Evolutionary conservation across 192 early-diverging fungal species (phyloP), one percentile per base, ranked within the genome.

Genomic region (Rhizophagus sp.): DNA sequence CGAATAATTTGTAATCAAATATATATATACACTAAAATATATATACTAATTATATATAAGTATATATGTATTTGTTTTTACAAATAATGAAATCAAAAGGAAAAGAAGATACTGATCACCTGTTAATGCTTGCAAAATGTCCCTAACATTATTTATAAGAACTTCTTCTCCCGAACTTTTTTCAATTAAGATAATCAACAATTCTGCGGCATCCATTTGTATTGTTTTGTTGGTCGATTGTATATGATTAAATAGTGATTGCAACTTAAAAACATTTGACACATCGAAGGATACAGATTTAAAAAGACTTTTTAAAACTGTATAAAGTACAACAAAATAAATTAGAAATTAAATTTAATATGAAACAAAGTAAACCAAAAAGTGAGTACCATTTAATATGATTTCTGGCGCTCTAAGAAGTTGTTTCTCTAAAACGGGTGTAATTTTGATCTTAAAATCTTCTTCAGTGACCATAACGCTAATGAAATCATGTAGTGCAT

Each of bases 351-450:
- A 30, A 2, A 34, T 33, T 17, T 75, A 1, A 41, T 77, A 39
- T 76, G 61, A 33, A 19, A 49, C 6, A 15, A 34, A 17, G 24
- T 41, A 62, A 57, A 49, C 13, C 1, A 30, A 49, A 50, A 47
- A 67, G n/a, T 66, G 52, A 65, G 62, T 84, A 90, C 91, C 81
- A 82, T 84, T 85, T 62, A 96, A 86, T 44, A 92, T 90, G 67
- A 92, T 88, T 76, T 97, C 96, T 19, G 96, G 96, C 13, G 96
- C 94, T 62, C 96, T 91, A 66, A 97, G 84, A 74, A 95, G 87
- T 83, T 95, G 88, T 62, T 92, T 90, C 57, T 94, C 89, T n/a
- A 94, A 85, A 50, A 88, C 85, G 27, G 92, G 85, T 19, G 89
- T 75, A 68, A 96, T 89, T 67, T 91, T 86, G 7, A 67, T 50